These are phyloP conservation scores for Akanthomyces muscarius DNA, from an alignment of 2,329 filamentous ascomycete species.

Conservation along the genomic window DNA sequence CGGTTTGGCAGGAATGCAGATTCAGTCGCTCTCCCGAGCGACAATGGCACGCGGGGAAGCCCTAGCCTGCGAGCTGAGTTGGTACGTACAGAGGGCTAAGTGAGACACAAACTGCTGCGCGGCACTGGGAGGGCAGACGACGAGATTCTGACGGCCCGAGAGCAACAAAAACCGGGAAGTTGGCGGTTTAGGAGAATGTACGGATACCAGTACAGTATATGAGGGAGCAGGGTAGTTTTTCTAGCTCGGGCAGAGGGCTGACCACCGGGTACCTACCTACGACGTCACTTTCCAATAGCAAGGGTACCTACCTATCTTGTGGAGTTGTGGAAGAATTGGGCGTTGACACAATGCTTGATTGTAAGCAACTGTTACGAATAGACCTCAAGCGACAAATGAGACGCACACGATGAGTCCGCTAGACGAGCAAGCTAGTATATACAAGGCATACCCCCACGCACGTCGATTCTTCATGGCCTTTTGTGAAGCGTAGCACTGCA, in stretches of 20 bases:
- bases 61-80: neutral
- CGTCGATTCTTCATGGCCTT: too few species aligned
- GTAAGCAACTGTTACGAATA: neutral
- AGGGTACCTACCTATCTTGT: neutral
- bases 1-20: neutral
- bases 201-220: neutral
- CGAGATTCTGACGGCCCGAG: neutral
- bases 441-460: too few species aligned
- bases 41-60: neutral
- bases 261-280: neutral
- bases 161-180: neutral
- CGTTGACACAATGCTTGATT: neutral
- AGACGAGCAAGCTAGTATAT: too few species aligned
- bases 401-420: too few species aligned
- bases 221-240: neutral
- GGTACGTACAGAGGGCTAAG: neutral
- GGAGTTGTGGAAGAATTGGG: neutral
- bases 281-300: conserved; percentile 3
- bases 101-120: neutral
- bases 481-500: neutral
- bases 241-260: neutral
- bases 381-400: too few species aligned
- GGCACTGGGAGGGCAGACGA: neutral
- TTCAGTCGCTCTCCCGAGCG: neutral
- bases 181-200: neutral